A percentile compares a stretch with the other conserved stretches of the same genome.
phyloP scores from a whole-genome alignment of 1,284 basidiomycete species.

The Singerocomus inundabilis region DNA sequence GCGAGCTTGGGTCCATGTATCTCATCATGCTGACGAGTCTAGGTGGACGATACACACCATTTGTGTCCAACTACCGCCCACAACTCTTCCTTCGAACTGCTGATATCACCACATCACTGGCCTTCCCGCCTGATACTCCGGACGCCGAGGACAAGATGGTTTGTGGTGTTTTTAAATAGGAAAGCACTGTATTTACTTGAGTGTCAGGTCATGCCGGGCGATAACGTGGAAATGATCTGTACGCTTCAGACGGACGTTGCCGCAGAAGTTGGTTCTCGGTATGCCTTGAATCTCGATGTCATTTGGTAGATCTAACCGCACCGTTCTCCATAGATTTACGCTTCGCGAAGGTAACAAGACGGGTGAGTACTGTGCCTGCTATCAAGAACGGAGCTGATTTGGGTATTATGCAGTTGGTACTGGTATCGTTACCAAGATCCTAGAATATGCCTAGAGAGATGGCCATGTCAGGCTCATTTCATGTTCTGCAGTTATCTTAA shows the following conservation, averaged over 20 bases:
- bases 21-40: constrained; percentile 1
- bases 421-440: constrained; percentile 84
- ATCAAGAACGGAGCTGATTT: constrained; percentile 6
- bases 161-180: neutral
- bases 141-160: constrained; percentile 85
- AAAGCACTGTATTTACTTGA: constrained; percentile 5
- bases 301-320: neutral
- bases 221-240: constrained; percentile 94
- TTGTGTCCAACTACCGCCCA: constrained; percentile 95
- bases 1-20: neutral
- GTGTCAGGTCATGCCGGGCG: constrained; percentile 93
- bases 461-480: constrained; percentile 12
- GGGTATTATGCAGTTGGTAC: constrained; percentile 71
- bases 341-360: constrained; percentile 97
- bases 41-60: constrained; percentile 94
- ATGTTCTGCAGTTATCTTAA: constrained; percentile 27
- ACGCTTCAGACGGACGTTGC: constrained; percentile 88
- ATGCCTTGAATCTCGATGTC: constrained; percentile 26
- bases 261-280: constrained; percentile 87
- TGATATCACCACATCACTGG: constrained; percentile 86
- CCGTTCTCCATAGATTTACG: constrained; percentile 68
- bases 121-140: constrained; percentile 81
- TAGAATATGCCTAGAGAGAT: constrained; percentile 42
- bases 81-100: constrained; percentile 97
- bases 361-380: constrained; percentile 47